A percentile compares a stretch with the other conserved stretches of the same genome.
phyloP scores from a whole-genome alignment of 306 rosid genomes.

The Geum urbanum region DNA sequence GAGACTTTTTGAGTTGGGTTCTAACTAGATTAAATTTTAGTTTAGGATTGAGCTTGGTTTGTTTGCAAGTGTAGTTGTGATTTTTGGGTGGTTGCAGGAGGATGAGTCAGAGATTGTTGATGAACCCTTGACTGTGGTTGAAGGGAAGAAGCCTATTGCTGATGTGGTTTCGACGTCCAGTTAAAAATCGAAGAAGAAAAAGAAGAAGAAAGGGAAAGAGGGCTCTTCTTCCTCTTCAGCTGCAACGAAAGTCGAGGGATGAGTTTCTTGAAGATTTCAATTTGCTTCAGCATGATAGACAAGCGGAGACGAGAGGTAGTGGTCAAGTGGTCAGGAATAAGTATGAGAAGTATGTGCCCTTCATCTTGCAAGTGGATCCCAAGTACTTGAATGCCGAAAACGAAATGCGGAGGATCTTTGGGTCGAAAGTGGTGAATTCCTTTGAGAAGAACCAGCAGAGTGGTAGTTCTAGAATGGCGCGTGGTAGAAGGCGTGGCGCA shows the following conservation, averaged over 20 bases:
- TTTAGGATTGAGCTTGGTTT: neutral
- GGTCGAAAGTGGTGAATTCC: constrained; percentile 89
- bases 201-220: constrained; percentile 71
- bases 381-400: constrained; percentile 84
- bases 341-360: constrained; percentile 15
- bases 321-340: constrained; percentile 33
- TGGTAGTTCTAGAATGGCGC: constrained; percentile 70
- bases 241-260: constrained; percentile 47
- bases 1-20: too few species aligned
- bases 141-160: constrained; percentile 24
- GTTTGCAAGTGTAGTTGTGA: neutral
- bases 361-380: constrained; percentile 65
- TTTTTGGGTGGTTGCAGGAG: constrained; percentile 19
- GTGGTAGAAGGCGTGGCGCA: constrained; percentile 70
- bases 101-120: constrained; percentile 12
- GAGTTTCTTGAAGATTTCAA: constrained; percentile 51
- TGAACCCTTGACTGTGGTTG: constrained; percentile 11
- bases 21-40: neutral
- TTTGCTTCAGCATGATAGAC: constrained; percentile 35
- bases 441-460: constrained; percentile 74
- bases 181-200: constrained; percentile 78
- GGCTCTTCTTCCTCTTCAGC: constrained; percentile 32
- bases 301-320: constrained; percentile 25
- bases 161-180: constrained; percentile 37
- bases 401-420: constrained; percentile 87